Conservation (phyloP, 345 rosid species). For the Nephelium lappaceum region DNA sequence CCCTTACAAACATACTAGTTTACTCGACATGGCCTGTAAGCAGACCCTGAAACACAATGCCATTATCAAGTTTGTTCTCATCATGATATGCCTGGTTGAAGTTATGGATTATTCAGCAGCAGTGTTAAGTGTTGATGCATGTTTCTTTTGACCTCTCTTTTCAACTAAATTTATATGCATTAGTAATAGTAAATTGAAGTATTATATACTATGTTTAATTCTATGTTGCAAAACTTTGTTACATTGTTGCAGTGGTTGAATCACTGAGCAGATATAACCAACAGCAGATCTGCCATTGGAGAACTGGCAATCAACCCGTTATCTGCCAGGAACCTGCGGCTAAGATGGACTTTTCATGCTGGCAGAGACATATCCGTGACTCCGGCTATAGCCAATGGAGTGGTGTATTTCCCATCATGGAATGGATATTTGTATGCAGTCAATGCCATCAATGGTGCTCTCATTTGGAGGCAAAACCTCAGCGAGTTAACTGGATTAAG, state of each 20-base stretch:
- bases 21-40: not conserved
- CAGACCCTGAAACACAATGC: constrained; percentile 4
- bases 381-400: constrained; percentile 43
- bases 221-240: not conserved
- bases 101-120: not conserved
- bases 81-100: not conserved
- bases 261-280: constrained; percentile 41
- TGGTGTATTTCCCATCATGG: constrained; percentile 56
- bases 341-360: constrained; percentile 49
- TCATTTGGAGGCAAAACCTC: constrained; percentile 53
- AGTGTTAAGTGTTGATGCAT: constrained; percentile 5
- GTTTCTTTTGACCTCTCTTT: not conserved
- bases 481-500: constrained; percentile 38
- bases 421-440: constrained; percentile 56
- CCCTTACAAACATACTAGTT: not conserved
- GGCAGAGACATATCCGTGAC: constrained; percentile 54
- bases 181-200: not conserved
- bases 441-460: constrained; percentile 42
- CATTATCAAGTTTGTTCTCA: not conserved
- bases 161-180: not conserved
- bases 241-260: constrained; percentile 43
- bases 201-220: not conserved
- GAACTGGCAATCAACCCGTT: constrained; percentile 28
- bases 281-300: constrained; percentile 35
- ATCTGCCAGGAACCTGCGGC: constrained; percentile 27